These are phyloP conservation scores for Solanum lycopersicoides DNA, from an alignment of 257 asterid species.

Conservation along the genomic window DNA sequence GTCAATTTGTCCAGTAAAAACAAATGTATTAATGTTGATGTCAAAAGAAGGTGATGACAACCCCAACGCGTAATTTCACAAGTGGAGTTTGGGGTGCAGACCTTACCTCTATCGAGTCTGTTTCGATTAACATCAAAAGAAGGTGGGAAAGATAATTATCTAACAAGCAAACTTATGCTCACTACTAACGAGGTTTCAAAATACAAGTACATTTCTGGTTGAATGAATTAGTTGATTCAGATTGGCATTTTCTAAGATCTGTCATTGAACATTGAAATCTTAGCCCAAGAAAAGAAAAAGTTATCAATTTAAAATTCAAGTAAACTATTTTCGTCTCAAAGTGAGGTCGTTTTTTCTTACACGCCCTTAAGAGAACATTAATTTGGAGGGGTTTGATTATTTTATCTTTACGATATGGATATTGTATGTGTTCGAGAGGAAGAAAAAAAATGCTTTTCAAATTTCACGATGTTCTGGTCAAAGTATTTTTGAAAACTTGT, in stretches of 20 bases:
- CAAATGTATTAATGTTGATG: not conserved
- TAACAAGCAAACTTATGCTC: too few relatives aligned
- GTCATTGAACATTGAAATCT: not conserved
- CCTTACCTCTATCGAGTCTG: not conserved
- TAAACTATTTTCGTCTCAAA: not conserved
- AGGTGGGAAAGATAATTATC: not conserved
- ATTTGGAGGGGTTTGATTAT: not conserved
- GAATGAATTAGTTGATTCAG: not conserved
- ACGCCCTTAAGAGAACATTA: not conserved
- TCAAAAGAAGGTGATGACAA: not conserved
- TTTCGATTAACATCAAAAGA: not conserved
- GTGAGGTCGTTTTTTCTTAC: too few relatives aligned
- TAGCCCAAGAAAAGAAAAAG: not conserved
- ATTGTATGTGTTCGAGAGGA: fast-evolving
- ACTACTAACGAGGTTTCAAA: not conserved
- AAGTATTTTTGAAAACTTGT: too few relatives aligned
- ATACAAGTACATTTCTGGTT: not conserved
- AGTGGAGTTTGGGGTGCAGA: not conserved
- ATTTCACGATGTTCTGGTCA: not conserved
- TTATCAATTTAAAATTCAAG: not conserved
- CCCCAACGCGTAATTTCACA: not conserved
- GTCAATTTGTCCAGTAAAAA: not conserved
- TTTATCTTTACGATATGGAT: not conserved
- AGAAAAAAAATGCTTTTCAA: too few relatives aligned
- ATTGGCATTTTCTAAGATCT: not conserved